phyloP scores from a whole-genome alignment of 345 rosid genomes.

The Eucalyptus shirleyi region DNA sequence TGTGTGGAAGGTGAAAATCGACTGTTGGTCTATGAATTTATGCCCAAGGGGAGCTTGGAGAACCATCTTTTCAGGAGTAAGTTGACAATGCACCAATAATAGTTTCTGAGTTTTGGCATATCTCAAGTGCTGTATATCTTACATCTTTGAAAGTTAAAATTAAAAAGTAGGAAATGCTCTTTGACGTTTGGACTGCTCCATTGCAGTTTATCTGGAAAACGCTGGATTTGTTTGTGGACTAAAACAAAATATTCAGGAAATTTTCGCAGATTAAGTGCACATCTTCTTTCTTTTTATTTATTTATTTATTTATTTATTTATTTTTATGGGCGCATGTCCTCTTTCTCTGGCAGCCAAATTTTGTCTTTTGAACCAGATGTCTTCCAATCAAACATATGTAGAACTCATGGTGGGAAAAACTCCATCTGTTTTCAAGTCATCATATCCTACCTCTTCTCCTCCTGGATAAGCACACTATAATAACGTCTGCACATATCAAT shows the following conservation, averaged over 20 bases:
- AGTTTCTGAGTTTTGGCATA: background rate
- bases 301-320: too few relatives aligned
- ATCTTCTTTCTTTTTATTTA: background rate
- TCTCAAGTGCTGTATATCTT: background rate
- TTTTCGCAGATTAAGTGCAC: background rate
- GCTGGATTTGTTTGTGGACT: background rate
- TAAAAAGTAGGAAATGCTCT: background rate
- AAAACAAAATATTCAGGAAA: background rate
- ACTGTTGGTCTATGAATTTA: conserved; percentile 81
- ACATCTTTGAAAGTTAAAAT: background rate
- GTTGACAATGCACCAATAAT: background rate
- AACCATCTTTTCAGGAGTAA: conserved; percentile 58
- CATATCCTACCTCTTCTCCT: background rate
- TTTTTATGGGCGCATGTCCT: background rate
- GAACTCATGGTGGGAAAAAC: background rate
- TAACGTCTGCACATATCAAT: background rate
- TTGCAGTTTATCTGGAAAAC: background rate
- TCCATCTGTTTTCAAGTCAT: background rate
- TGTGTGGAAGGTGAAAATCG: conserved; percentile 80
- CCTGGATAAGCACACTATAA: background rate
- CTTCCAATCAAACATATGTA: background rate
- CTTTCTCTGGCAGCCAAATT: background rate
- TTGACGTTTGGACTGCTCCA: background rate
- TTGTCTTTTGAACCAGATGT: background rate
- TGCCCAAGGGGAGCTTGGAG: conserved; percentile 97